A percentile compares a stretch with the other conserved stretches of the same genome.
Conservation (phyloP, 192 early-diverging fungal species). For the Gaertneriomyces sp. region DNA sequence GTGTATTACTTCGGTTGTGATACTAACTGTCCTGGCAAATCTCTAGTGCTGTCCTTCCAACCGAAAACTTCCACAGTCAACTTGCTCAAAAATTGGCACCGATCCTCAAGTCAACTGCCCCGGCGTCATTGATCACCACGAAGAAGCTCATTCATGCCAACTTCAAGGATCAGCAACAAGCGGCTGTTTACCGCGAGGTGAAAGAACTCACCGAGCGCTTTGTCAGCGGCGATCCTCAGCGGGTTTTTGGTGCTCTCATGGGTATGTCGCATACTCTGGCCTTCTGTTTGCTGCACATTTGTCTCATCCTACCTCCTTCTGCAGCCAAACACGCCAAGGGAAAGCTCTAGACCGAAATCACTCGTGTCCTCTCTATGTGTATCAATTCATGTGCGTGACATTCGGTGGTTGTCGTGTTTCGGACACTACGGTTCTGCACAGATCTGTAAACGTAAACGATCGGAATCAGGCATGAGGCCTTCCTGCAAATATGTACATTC, state of each 20-base stretch:
- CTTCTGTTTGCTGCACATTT: not conserved
- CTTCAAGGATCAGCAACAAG: constrained; percentile 12
- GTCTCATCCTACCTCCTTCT: not conserved
- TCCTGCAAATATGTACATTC: too few relatives aligned
- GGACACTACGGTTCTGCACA: too few relatives aligned
- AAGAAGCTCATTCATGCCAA: constrained; percentile 6
- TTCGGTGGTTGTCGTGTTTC: too few relatives aligned
- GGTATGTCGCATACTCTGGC: not conserved
- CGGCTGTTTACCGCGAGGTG: constrained; percentile 14
- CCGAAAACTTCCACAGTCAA: constrained; percentile 8
- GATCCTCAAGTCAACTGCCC: not conserved
- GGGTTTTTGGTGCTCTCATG: constrained; percentile 19
- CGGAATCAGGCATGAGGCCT: too few relatives aligned
- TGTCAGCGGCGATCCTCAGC: constrained; percentile 25
- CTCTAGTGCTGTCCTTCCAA: constrained; percentile 15
- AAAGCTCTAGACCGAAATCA: constrained; percentile 12
- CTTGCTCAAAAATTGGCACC: not conserved
- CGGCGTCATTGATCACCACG: constrained; percentile 15
- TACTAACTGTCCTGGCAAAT: not conserved
- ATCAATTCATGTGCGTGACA: too few relatives aligned
- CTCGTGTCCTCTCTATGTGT: too few relatives aligned
- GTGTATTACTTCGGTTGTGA: not conserved
- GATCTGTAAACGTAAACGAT: too few relatives aligned
- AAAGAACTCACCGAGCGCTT: constrained; percentile 23
- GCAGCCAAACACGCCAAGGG: constrained; percentile 24